Evolutionary conservation across 306 rosid species (phyloP).

Genomic region (Hylodesmum podocarpum): DNA sequence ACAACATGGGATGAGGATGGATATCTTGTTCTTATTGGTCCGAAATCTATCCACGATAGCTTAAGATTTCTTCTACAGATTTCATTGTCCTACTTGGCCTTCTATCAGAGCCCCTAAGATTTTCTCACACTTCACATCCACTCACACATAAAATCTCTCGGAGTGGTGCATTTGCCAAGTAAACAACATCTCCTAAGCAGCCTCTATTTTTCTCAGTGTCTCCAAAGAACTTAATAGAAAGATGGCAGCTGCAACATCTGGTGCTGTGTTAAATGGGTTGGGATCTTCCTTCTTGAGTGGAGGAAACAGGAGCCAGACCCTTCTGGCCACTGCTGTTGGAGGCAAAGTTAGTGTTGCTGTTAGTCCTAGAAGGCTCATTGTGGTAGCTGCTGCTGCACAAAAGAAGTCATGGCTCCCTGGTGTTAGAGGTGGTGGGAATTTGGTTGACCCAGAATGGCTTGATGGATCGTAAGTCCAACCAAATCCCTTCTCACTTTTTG

Average conservation of each 20-base stretch:
- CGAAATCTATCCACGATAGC: constrained; percentile 76
- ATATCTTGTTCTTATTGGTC: constrained; percentile 66
- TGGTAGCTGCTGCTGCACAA: constrained; percentile 61
- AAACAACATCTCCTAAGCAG: background rate
- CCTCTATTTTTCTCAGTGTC: background rate
- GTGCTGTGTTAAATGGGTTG: constrained; percentile 77
- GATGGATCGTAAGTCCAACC: constrained; percentile 90
- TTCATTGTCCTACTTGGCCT: constrained; percentile 73
- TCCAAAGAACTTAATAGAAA: constrained; percentile 5
- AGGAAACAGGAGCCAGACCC: constrained; percentile 64
- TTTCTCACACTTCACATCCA: constrained; percentile 27
- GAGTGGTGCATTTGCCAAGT: background rate
- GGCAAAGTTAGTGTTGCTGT: constrained; percentile 42
- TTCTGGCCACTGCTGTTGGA: constrained; percentile 46
- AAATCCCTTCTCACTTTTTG: background rate
- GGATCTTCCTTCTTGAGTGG: constrained; percentile 82
- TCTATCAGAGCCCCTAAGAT: constrained; percentile 42
- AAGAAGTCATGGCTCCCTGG: constrained; percentile 86
- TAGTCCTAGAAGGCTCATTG: constrained; percentile 50
- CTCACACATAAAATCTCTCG: constrained; percentile 36
- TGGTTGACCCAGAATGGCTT: constrained; percentile 94
- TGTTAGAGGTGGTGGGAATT: constrained; percentile 69
- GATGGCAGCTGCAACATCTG: constrained; percentile 96
- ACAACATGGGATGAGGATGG: constrained; percentile 50
- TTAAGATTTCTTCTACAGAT: constrained; percentile 57